Evolutionary conservation across 1,284 basidiomycete species (phyloP).

Genomic region (Flammula alnicola): DNA sequence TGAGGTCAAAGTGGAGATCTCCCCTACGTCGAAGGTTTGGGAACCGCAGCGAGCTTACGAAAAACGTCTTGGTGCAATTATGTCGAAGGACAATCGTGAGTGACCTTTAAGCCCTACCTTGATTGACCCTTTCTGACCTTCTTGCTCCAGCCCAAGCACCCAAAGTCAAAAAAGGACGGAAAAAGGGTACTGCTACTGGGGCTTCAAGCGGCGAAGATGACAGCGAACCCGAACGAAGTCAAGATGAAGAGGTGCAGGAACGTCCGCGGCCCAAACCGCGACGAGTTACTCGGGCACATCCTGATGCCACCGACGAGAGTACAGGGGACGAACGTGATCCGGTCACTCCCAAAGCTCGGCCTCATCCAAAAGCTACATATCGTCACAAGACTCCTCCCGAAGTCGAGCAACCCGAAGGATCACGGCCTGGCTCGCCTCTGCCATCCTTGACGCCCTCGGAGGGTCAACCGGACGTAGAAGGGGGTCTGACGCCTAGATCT

Average conservation of each 20-base stretch:
- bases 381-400: constrained; percentile 16
- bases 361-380: constrained; percentile 26
- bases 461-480: constrained; percentile 16
- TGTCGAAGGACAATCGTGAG: constrained; percentile 70
- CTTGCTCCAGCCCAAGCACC: constrained; percentile 15
- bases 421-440: constrained; percentile 17
- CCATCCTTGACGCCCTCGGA: constrained; percentile 22
- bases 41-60: constrained; percentile 88
- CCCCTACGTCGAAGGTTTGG: constrained; percentile 76
- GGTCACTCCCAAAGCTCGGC: constrained; percentile 43
- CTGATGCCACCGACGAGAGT: constrained; percentile 34
- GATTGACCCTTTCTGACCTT: constrained; percentile 1
- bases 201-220: constrained; percentile 44
- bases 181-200: constrained; percentile 30
- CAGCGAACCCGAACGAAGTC: constrained; percentile 46
- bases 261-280: constrained; percentile 25
- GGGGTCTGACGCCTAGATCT: constrained; percentile 32
- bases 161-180: constrained; percentile 32
- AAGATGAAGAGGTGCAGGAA: constrained; percentile 36
- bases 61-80: constrained; percentile 67
- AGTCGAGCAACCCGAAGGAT: constrained; percentile 17
- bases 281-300: constrained; percentile 29
- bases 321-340: constrained; percentile 31
- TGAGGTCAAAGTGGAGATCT: constrained; percentile 70
- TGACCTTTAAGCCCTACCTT: not conserved